phyloP scores from a whole-genome alignment of 371 early-diverging fungal species.

The Dichotomocladium elegans region DNA sequence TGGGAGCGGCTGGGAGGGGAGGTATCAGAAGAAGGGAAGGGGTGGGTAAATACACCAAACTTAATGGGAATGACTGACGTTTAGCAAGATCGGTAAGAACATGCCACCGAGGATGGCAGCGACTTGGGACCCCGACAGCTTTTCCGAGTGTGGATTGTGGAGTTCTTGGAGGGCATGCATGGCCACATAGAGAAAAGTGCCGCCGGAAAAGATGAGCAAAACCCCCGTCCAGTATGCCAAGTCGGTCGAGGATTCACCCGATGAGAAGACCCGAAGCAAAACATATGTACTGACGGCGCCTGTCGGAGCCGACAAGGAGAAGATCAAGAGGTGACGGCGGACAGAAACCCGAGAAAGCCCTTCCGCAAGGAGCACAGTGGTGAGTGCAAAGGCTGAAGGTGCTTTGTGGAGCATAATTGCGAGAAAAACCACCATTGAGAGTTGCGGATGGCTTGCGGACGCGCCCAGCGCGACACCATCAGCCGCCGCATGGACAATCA shows the following conservation, averaged over 20 bases:
- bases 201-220: conserved; percentile 78
- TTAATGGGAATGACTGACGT: conserved; percentile 27
- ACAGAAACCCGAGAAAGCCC: conserved; percentile 65
- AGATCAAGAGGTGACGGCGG: conserved; percentile 74
- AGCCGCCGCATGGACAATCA: conserved; percentile 91
- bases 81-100: conserved; percentile 28
- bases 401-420: conserved; percentile 98
- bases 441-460: conserved; percentile 53
- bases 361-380: conserved; percentile 76
- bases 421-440: conserved; percentile 86
- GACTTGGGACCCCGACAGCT: conserved; percentile 14
- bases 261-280: conserved; percentile 33
- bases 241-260: conserved; percentile 20
- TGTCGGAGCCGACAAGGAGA: conserved; percentile 82
- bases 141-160: conserved; percentile 8
- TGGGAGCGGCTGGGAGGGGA: too few relatives aligned
- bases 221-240: conserved; percentile 80
- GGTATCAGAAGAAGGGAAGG: too few relatives aligned
- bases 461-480: conserved; percentile 96
- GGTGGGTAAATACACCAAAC: too few relatives aligned
- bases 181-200: conserved; percentile 92
- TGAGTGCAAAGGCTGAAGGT: conserved; percentile 89
- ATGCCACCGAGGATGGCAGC: conserved; percentile 28
- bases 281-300: conserved; percentile 76
- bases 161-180: conserved; percentile 54